phyloP scores from a whole-genome alignment of 257 asterid species.

The Datura wrightii region DNA sequence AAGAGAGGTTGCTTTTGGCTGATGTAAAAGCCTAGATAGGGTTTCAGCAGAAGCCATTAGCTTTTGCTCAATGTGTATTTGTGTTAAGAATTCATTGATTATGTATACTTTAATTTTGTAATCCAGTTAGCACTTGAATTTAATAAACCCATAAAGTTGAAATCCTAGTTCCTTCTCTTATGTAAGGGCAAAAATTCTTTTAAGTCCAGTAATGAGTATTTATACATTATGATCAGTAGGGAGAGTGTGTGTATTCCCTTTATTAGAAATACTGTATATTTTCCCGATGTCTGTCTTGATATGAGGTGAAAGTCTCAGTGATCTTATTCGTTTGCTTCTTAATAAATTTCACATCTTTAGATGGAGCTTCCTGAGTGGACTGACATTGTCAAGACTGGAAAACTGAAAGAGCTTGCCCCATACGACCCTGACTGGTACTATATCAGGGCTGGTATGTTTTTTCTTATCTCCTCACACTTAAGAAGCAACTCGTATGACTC shows the following conservation, averaged over 20 bases:
- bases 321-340: neutral
- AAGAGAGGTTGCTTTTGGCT: too few relatives aligned
- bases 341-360: conserved; percentile 35
- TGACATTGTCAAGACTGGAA: conserved; percentile 89
- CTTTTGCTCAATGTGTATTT: neutral
- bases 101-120: neutral
- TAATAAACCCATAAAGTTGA: neutral
- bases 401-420: conserved; percentile 86
- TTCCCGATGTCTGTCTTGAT: neutral
- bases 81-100: neutral
- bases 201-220: neutral
- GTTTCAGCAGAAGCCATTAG: neutral
- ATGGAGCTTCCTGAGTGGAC: conserved; percentile 97
- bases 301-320: neutral
- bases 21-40: neutral
- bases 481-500: neutral
- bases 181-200: neutral
- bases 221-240: neutral
- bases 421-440: conserved; percentile 97
- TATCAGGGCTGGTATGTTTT: conserved; percentile 76
- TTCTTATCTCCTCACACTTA: too few relatives aligned
- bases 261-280: too few relatives aligned
- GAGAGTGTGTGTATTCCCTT: neutral
- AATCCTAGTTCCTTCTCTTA: neutral
- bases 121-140: neutral